Conservation (phyloP, 2,329 filamentous ascomycete species). For the Diplodia sapinea region DNA sequence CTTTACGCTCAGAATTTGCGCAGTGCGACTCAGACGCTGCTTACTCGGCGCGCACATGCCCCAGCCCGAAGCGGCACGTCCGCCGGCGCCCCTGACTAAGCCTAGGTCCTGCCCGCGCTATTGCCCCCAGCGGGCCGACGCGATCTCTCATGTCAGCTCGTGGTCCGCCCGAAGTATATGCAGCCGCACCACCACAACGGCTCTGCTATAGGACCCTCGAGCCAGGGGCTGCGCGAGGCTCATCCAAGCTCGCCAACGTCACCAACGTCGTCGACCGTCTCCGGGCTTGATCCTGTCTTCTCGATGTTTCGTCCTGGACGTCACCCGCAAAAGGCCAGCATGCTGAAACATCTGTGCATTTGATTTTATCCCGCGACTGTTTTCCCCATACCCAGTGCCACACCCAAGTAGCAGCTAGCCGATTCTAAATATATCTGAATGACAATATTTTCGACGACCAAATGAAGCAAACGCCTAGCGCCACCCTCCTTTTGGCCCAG, state of each 20-base stretch:
- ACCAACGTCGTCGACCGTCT: neutral
- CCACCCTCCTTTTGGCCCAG: conserved; percentile 17
- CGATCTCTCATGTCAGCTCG: conserved; percentile 10
- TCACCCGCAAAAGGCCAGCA: neutral
- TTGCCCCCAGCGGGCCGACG: conserved; percentile 7
- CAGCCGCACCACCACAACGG: neutral
- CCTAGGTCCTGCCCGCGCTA: neutral
- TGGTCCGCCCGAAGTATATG: conserved; percentile 17
- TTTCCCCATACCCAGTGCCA: conserved; percentile 8
- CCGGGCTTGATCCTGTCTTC: neutral
- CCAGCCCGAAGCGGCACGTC: conserved; percentile 1
- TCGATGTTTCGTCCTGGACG: too few species aligned
- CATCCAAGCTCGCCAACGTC: conserved; percentile 1
- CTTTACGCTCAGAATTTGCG: neutral
- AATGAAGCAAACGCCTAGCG: neutral
- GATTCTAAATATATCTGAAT: conserved; percentile 23
- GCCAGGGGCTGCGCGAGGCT: conserved; percentile 16
- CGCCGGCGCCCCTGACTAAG: conserved; percentile 21
- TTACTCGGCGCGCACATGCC: conserved; percentile 23
- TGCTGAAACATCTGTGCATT: conserved; percentile 2
- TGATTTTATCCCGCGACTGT: conserved; percentile 11
- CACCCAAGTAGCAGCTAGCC: conserved; percentile 6
- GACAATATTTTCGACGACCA: conserved; percentile 24
- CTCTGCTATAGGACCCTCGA: conserved; percentile 26
- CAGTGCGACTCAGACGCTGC: conserved; percentile 1